phyloP scores from a whole-genome alignment of 495 filamentous ascomycete genomes.

The Durotheca rogersii region DNA sequence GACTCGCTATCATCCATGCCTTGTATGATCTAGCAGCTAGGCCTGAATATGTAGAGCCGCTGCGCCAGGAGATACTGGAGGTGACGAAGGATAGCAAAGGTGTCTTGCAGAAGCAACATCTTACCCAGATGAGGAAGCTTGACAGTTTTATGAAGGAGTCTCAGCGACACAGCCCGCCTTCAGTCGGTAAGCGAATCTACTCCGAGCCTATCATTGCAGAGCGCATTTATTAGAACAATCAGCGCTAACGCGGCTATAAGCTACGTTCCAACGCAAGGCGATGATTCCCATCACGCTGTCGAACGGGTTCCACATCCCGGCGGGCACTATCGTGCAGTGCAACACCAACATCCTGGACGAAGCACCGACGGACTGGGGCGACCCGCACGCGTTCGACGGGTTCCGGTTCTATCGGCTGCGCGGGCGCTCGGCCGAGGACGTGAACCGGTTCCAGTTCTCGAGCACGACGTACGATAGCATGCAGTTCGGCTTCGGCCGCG shows the following conservation, averaged over 20 bases:
- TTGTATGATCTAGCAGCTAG: slow-evolving; percentile 50
- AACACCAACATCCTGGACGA: slow-evolving; percentile 33
- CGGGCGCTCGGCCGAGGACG: slow-evolving; percentile 33
- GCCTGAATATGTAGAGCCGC: slow-evolving; percentile 47
- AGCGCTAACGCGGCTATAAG: too few species aligned
- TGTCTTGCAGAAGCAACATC: slow-evolving; percentile 36
- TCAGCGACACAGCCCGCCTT: slow-evolving; percentile 41
- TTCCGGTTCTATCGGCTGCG: slow-evolving; percentile 53
- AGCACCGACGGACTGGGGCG: slow-evolving; percentile 29
- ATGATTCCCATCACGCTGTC: slow-evolving; percentile 39
- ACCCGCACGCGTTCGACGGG: slow-evolving; percentile 52
- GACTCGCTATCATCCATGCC: slow-evolving; percentile 31
- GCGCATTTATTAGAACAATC: too few species aligned
- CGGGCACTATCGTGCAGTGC: slow-evolving; percentile 33
- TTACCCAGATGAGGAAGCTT: slow-evolving; percentile 48
- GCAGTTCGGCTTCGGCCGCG: slow-evolving; percentile 50
- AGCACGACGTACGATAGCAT: slow-evolving; percentile 44
- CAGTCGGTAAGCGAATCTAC: slow-evolving; percentile 40
- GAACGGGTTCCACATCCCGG: slow-evolving; percentile 41
- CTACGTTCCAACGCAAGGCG: slow-evolving; percentile 37
- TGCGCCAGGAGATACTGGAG: slow-evolving; percentile 50
- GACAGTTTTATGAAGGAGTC: slow-evolving; percentile 58
- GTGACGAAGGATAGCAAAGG: slow-evolving; percentile 39
- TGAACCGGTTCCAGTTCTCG: slow-evolving; percentile 46
- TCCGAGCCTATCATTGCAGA: background rate